phyloP scores from a whole-genome alignment of 169 alveolate species.

The Plasmodium fragile region DNA sequence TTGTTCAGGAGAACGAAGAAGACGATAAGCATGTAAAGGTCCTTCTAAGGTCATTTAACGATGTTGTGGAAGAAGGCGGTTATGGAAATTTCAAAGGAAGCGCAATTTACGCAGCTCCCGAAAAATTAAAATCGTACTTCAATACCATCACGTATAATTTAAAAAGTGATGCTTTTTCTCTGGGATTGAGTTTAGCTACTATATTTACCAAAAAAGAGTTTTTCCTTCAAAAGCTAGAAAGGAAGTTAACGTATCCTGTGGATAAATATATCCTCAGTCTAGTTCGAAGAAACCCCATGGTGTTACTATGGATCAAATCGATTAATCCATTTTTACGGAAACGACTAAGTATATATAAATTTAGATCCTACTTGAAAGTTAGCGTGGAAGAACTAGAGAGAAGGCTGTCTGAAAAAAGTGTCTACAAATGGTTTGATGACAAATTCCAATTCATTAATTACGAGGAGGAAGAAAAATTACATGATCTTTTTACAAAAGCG shows the following conservation, averaged over 20 bases:
- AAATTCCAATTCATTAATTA: conserved; percentile 12
- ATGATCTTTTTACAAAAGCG: not conserved
- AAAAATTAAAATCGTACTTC: conserved; percentile 37
- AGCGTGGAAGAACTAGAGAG: conserved; percentile 8
- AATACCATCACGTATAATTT: conserved; percentile 15
- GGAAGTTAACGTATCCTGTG: not conserved
- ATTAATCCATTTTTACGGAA: conserved; percentile 10
- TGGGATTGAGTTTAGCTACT: conserved; percentile 60
- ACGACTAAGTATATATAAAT: conserved; percentile 31
- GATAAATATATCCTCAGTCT: conserved; percentile 18
- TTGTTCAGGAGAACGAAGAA: not conserved
- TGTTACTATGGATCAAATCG: conserved; percentile 52
- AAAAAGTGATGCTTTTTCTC: conserved; percentile 60
- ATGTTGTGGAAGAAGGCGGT: conserved; percentile 39
- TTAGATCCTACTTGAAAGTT: conserved; percentile 29
- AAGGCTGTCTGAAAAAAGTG: conserved; percentile 34
- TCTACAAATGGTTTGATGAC: conserved; percentile 31
- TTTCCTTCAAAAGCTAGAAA: conserved; percentile 11
- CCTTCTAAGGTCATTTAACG: conserved; percentile 14
- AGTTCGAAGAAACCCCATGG: conserved; percentile 55
- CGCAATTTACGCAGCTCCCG: conserved; percentile 36
- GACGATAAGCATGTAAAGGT: not conserved
- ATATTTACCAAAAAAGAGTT: conserved; percentile 32
- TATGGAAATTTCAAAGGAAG: conserved; percentile 52
- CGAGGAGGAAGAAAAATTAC: not conserved